A percentile compares a stretch with the other conserved stretches of the same genome.
Conservation (phyloP, 140 eudicot species). For the Anethum foeniculum region DNA sequence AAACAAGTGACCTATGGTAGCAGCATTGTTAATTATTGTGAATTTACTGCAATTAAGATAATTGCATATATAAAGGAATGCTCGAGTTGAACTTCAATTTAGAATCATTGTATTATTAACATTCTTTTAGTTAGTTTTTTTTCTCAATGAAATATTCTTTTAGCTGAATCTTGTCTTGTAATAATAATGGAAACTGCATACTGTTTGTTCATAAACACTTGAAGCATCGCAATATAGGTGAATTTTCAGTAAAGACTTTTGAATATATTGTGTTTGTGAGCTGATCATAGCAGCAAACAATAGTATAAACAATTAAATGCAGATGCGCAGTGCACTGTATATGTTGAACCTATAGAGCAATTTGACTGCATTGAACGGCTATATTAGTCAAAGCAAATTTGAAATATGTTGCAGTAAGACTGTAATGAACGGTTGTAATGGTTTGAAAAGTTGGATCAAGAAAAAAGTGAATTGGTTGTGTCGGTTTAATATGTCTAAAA, state of each 20-base stretch:
- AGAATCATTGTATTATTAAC: not conserved
- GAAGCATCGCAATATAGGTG: not conserved
- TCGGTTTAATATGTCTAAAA: not conserved
- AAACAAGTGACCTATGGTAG: constrained; percentile 1
- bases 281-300: not conserved
- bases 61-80: not conserved
- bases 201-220: not conserved
- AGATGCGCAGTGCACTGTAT: not conserved
- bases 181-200: not conserved
- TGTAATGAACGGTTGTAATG: not conserved
- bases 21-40: not conserved
- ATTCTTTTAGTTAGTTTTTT: not conserved
- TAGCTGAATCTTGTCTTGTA: not conserved
- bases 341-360: not conserved
- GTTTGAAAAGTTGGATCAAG: not conserved
- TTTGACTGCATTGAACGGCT: not conserved
- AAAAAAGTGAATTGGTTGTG: not conserved
- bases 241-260: not conserved
- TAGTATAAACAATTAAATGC: not conserved
- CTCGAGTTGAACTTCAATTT: not conserved
- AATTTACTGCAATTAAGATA: not conserved
- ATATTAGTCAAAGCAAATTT: not conserved
- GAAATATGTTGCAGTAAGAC: not conserved
- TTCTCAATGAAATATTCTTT: not conserved
- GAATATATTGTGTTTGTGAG: not conserved